A percentile compares a stretch with the other conserved stretches of the same genome.
Conservation (phyloP, 352 stramenopile genomes). For the Globisporangium splendens region DNA sequence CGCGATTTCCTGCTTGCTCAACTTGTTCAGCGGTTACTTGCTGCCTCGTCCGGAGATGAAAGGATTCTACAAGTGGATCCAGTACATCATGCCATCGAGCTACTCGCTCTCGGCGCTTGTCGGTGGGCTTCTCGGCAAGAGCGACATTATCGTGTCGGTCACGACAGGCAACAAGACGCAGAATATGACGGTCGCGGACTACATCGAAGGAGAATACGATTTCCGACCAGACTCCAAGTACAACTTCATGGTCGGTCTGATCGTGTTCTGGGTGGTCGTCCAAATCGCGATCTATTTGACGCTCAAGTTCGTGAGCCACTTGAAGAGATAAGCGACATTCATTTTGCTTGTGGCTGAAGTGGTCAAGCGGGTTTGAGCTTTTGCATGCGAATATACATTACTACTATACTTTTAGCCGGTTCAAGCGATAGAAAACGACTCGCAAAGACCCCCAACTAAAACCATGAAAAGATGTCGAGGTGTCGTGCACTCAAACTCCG, state of each 20-base stretch:
- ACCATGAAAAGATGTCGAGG: no score
- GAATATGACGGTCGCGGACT: constrained; percentile 23
- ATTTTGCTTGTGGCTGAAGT: no score
- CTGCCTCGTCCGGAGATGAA: constrained; percentile 17
- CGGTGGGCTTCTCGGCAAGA: constrained; percentile 24
- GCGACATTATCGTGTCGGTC: constrained; percentile 23
- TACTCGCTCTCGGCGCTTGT: constrained; percentile 21
- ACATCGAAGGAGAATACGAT: constrained; percentile 45
- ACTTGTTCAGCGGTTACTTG: constrained; percentile 44
- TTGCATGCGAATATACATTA: no score
- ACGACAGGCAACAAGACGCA: background rate
- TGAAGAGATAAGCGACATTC: constrained; percentile 25
- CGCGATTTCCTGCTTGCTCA: constrained; percentile 62
- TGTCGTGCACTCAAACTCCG: no score
- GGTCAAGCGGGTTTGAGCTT: no score
- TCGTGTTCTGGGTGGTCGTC: constrained; percentile 55
- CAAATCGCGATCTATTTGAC: constrained; percentile 59
- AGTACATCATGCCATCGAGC: constrained; percentile 22
- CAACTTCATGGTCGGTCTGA: constrained; percentile 37
- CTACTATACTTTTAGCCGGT: no score
- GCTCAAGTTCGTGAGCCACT: constrained; percentile 65
- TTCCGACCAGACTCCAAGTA: constrained; percentile 45
- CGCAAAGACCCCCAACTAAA: no score
- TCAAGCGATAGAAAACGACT: no score
- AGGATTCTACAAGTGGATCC: constrained; percentile 25